Base-by-base conservation (phyloP, 352 stramenopile genomes). In the Phytophthora vignae region DNA sequence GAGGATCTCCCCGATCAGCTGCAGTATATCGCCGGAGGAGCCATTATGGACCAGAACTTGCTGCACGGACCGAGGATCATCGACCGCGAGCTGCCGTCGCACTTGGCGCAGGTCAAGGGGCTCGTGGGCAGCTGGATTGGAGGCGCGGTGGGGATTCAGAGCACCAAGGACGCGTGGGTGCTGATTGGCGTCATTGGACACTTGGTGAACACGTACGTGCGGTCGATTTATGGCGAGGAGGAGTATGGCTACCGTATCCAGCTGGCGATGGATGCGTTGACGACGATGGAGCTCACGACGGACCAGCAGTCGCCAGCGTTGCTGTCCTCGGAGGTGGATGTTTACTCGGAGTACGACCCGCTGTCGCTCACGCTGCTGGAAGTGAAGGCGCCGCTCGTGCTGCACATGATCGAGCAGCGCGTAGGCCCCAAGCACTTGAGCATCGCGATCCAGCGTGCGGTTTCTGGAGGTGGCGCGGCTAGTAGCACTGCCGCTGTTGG, bases 321-420 rank as follows among this genome's bases (percentile, higher is more conserved):
- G 19, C 56, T 95, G 27, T 91, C 87, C 0, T 90, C 82, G 0
- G 89, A 96, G 54, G 88, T 95, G 4, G 89, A 96, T 42, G 89
- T 96, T 5, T 95, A 95, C 27, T 90, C 86, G 12, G 88, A 94
- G 65, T 94, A 94, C 36, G 89, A 94, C 19, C 88, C 89, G 1
- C 78, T 79, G 27, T 91, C 79, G 11, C 40, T 94, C 40, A 85
- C 86, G 12, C 86, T 96, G 49, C 79, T 96, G 1, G 87, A 95
- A 64, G 85, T 93, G 2, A 96, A 96, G 57, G 86, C 86, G 3
- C 88, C 88, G 42, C 70, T 95, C 0, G 87, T 96, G 42, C 60
- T 96, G n/a, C 89, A 95, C 67, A 96, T 96, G 89, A 93, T 96
- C 58, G 89, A 96, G 57, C 88, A 96, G 65, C 86, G 87, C 15